These are phyloP conservation scores for Gentiana dahurica DNA, from an alignment of 257 asterid genomes.

Conservation along the genomic window DNA sequence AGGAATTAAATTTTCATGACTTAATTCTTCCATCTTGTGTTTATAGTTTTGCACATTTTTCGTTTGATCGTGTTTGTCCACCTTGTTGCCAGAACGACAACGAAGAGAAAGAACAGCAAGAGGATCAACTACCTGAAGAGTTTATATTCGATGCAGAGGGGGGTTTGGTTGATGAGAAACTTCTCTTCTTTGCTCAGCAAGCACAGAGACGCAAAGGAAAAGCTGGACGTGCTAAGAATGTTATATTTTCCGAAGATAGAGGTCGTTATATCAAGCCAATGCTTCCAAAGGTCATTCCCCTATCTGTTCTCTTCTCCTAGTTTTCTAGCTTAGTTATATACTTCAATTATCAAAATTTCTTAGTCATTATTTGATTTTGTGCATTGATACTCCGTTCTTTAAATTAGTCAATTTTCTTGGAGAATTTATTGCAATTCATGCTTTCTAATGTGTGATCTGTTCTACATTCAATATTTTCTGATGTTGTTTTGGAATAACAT, in stretches of 20 bases:
- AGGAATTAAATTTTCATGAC: background rate
- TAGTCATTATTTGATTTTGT: too few species aligned
- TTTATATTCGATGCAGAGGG: constrained; percentile 98
- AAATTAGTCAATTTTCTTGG: too few species aligned
- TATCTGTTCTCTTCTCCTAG: constrained; percentile 3
- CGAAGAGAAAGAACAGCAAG: constrained; percentile 84
- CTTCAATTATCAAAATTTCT: too few species aligned
- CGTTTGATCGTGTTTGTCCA: background rate
- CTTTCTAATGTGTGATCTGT: background rate
- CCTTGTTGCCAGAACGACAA: constrained; percentile 47
- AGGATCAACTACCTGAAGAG: constrained; percentile 88
- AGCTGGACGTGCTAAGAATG: constrained; percentile 98
- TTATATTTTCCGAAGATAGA: constrained; percentile 93
- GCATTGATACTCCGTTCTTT: too few species aligned
- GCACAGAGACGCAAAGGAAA: constrained; percentile 82
- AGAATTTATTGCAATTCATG: background rate
- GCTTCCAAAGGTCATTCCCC: constrained; percentile 83
- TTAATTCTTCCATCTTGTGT: too few species aligned
- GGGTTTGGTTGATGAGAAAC: constrained; percentile 91
- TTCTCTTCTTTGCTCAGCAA: constrained; percentile 97
- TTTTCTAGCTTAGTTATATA: too few species aligned
- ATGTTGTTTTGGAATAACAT: constrained; percentile 16
- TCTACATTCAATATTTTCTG: constrained; percentile 13
- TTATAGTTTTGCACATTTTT: too few species aligned
- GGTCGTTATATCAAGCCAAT: constrained; percentile 93